Evolutionary conservation across 2,329 filamentous ascomycete species (phyloP).

Genomic region (Parastagonospora avenae): DNA sequence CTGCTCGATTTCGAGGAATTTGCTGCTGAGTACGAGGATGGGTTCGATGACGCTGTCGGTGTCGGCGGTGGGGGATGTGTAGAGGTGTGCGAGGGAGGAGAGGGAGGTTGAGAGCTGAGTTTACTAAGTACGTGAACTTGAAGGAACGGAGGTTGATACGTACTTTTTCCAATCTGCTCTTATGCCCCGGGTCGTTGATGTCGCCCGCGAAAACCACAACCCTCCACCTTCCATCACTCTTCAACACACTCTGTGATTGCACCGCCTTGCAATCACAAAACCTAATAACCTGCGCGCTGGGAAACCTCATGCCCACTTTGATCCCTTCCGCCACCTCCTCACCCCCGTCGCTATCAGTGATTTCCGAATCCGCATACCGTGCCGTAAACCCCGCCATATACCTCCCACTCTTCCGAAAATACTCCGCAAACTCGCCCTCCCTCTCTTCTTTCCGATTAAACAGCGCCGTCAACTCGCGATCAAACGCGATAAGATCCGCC

Average conservation of each 20-base stretch:
- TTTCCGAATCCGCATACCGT: conserved; percentile 57
- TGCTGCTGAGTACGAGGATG: conserved; percentile 59
- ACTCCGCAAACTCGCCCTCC: conserved; percentile 58
- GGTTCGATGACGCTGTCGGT: conserved; percentile 63
- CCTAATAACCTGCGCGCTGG: conserved; percentile 63
- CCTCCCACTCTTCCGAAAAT: conserved; percentile 62
- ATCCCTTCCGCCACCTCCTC: conserved; percentile 44
- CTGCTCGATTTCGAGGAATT: conserved; percentile 56
- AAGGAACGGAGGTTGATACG: conserved; percentile 6
- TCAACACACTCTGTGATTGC: conserved; percentile 57
- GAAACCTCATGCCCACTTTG: conserved; percentile 56
- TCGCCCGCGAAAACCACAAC: conserved; percentile 57
- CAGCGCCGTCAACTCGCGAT: conserved; percentile 58
- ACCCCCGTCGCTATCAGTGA: conserved; percentile 50
- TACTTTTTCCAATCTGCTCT: conserved; percentile 47
- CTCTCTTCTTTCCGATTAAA: conserved; percentile 57
- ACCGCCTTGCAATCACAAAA: conserved; percentile 64
- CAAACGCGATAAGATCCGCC: conserved; percentile 64
- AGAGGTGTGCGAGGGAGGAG: conserved; percentile 43
- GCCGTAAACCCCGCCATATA: conserved; percentile 67
- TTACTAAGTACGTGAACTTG: not conserved
- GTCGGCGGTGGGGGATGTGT: conserved; percentile 52
- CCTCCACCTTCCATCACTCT: conserved; percentile 59
- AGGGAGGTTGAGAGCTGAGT: conserved; percentile 26
- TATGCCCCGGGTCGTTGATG: conserved; percentile 35